Conservation (phyloP, 176 grass and related monocot genomes). For the Pharus latifolius region DNA sequence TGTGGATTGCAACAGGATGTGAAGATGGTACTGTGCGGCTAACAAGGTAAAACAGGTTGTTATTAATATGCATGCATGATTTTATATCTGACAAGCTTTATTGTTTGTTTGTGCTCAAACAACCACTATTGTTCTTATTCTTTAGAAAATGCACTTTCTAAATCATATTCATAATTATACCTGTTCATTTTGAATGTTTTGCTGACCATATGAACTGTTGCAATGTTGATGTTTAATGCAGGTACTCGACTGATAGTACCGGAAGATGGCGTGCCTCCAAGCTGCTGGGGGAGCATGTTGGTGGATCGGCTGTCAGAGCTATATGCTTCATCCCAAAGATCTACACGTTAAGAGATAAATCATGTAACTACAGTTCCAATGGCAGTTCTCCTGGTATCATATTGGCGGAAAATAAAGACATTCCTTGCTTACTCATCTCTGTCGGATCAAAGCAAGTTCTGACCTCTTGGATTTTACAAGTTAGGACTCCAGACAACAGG, state of each 20-base stretch:
- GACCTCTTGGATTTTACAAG: constrained; percentile 80
- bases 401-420: constrained; percentile 19
- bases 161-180: not conserved
- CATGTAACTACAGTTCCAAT: not conserved
- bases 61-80: not conserved
- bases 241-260: constrained; percentile 36
- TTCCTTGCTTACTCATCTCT: constrained; percentile 63
- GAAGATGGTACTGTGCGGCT: constrained; percentile 92
- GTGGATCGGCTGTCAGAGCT: constrained; percentile 87
- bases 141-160: not conserved
- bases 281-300: constrained; percentile 90
- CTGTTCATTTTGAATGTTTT: not conserved
- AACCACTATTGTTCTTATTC: not conserved
- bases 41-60: constrained; percentile 46
- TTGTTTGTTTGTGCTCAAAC: not conserved
- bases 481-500: constrained; percentile 1
- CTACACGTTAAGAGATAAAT: constrained; percentile 33
- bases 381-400: not conserved
- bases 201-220: not conserved
- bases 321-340: constrained; percentile 62
- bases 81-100: not conserved
- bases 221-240: constrained; percentile 29
- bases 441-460: constrained; percentile 96
- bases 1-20: constrained; percentile 75
- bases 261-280: constrained; percentile 74